A percentile compares a stretch with the other conserved stretches of the same genome.
Evolutionary conservation across 768 basidiomycete genomes (phyloP).

Genomic region (Phlebiopsis gigantea): DNA sequence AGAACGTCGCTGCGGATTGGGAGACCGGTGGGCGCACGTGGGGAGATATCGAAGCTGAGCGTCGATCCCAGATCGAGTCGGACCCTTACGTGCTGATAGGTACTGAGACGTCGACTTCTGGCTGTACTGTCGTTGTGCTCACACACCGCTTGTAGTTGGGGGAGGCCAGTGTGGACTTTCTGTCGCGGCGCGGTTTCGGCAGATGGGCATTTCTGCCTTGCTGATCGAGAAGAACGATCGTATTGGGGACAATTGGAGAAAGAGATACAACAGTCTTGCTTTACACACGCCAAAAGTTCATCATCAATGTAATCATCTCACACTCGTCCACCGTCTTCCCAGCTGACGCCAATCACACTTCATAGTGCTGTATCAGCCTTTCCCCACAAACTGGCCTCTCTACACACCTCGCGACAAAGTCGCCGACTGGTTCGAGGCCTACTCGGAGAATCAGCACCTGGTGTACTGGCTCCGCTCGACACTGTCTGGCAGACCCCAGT

Average conservation of each 20-base stretch:
- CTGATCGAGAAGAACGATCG: constrained; percentile 31
- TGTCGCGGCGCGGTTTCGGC: constrained; percentile 36
- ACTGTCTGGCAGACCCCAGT: constrained; percentile 27
- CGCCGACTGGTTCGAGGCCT: constrained; percentile 39
- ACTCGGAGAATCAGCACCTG: constrained; percentile 34
- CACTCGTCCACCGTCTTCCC: not conserved
- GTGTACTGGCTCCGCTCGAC: constrained; percentile 35
- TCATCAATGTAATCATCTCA: constrained; percentile 11
- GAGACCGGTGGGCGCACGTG: constrained; percentile 37
- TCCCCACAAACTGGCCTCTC: constrained; percentile 33
- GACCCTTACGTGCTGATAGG: constrained; percentile 47
- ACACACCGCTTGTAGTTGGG: constrained; percentile 30
- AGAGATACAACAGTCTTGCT: constrained; percentile 36
- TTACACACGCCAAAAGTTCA: constrained; percentile 33
- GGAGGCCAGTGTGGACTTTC: constrained; percentile 38
- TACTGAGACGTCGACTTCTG: not conserved
- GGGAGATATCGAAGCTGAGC: constrained; percentile 31
- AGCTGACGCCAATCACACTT: too few species aligned
- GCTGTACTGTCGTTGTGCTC: not conserved
- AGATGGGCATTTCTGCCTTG: constrained; percentile 34
- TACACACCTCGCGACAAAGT: constrained; percentile 37
- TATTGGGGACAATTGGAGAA: constrained; percentile 40
- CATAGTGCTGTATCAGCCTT: constrained; percentile 21
- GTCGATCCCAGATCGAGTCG: constrained; percentile 34
- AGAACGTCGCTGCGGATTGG: constrained; percentile 27